phyloP scores from a whole-genome alignment of 768 basidiomycete species.

The Tricholoma furcatifolium region DNA sequence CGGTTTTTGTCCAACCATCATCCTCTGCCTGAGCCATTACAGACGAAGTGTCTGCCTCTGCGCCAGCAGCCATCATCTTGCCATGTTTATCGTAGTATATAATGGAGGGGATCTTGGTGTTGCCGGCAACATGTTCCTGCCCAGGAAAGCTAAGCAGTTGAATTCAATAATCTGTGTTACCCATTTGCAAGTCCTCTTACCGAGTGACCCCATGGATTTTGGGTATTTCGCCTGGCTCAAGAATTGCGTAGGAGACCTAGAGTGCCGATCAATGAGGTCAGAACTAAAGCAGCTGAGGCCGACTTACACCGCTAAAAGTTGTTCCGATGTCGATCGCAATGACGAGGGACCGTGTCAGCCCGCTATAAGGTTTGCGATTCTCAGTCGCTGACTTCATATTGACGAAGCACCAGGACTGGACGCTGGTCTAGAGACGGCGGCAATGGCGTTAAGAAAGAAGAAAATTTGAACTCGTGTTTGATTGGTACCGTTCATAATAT shows the following conservation, averaged over 20 bases:
- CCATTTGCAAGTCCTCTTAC: conserved; percentile 33
- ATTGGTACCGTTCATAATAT: conserved; percentile 14
- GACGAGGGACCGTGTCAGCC: conserved; percentile 61
- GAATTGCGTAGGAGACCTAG: conserved; percentile 74
- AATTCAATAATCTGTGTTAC: background rate
- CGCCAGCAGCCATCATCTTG: conserved; percentile 68
- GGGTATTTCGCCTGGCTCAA: conserved; percentile 78
- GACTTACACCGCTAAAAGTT: conserved; percentile 72
- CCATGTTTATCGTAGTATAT: conserved; percentile 73
- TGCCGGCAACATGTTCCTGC: conserved; percentile 83
- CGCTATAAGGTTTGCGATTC: conserved; percentile 73
- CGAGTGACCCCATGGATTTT: conserved; percentile 81
- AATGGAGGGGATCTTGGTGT: conserved; percentile 78
- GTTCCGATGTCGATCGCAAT: conserved; percentile 83
- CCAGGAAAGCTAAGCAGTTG: conserved; percentile 63
- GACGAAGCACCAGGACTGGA: conserved; percentile 8
- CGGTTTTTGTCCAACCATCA: conserved; percentile 72
- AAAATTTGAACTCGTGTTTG: conserved; percentile 19
- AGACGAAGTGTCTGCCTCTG: conserved; percentile 67
- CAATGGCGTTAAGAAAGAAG: conserved; percentile 9
- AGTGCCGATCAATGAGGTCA: conserved; percentile 4
- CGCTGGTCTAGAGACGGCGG: conserved; percentile 6
- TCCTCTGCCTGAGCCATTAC: conserved; percentile 69
- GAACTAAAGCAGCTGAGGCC: background rate
- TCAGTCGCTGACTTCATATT: conserved; percentile 35